Conservation (phyloP, 2,329 filamentous ascomycete genomes). For the Ceratocystis lukuohia region DNA sequence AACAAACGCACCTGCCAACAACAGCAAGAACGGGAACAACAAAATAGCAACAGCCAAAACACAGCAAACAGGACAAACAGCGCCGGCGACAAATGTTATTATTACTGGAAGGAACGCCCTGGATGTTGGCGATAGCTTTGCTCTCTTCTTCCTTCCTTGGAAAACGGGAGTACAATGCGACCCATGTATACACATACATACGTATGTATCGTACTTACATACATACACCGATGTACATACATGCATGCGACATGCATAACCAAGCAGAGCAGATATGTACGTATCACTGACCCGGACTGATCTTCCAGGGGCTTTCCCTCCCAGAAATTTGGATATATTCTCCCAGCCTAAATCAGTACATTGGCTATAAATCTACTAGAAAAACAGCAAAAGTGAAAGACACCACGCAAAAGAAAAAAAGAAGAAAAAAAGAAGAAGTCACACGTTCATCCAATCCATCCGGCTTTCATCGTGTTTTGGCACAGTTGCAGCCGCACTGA, state of each 20-base stretch:
- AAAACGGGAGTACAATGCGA: neutral
- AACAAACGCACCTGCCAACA: neutral
- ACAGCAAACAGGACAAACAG: neutral
- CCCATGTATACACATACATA: neutral
- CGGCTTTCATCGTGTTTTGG: neutral
- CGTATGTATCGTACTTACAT: neutral
- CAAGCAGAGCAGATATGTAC: neutral
- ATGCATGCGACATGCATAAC: neutral
- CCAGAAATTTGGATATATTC: neutral
- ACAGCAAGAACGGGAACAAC: no score
- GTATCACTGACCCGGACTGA: neutral
- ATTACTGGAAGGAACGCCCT: neutral
- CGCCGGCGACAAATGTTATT: neutral
- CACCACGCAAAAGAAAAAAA: neutral
- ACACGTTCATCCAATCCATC: neutral
- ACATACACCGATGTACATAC: neutral
- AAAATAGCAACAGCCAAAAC: no score
- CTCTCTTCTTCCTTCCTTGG: neutral
- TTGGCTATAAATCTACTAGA: neutral
- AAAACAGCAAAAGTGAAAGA: neutral
- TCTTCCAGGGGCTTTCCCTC: neutral
- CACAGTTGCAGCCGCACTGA: slow-evolving; percentile 1
- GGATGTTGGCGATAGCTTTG: neutral
- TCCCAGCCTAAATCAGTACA: neutral
- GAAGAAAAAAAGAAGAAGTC: neutral